Conservation (phyloP, 176 grass and related monocot genomes). For the Tuctoria greenei region DNA sequence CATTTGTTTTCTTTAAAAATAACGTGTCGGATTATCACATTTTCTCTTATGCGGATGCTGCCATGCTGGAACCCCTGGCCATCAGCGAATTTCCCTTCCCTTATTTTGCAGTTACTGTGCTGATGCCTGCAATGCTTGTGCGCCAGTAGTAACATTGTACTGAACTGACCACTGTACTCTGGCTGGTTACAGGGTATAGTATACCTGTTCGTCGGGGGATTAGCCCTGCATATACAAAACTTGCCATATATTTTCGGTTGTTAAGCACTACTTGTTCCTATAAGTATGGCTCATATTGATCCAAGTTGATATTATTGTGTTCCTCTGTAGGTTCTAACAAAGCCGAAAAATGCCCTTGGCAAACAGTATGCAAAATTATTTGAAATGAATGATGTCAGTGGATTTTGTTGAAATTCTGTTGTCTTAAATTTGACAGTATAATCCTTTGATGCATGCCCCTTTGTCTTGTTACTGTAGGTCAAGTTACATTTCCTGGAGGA, state of each 20-base stretch:
- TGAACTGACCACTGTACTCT: background rate
- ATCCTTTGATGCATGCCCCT: background rate
- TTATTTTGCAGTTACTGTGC: background rate
- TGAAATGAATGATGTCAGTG: conserved; percentile 71
- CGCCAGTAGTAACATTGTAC: background rate
- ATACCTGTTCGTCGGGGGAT: background rate
- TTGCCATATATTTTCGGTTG: background rate
- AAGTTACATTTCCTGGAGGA: conserved; percentile 67
- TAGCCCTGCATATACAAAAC: background rate
- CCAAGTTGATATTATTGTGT: conserved; percentile 8
- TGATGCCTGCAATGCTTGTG: background rate
- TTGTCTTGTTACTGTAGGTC: conserved; percentile 40
- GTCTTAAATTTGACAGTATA: background rate
- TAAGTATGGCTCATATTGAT: background rate
- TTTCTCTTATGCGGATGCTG: no score
- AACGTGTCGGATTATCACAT: no score
- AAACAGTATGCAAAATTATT: conserved; percentile 69
- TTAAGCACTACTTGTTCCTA: conserved; percentile 25
- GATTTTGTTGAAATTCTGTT: background rate
- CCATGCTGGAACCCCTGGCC: no score
- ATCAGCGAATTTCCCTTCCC: background rate
- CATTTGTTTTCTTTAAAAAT: no score
- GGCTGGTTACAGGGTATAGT: background rate
- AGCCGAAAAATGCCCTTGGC: conserved; percentile 64
- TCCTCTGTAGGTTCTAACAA: conserved; percentile 56